These are phyloP conservation scores for Penicillium manginii DNA, from an alignment of 495 filamentous ascomycete genomes.

Conservation along the genomic window DNA sequence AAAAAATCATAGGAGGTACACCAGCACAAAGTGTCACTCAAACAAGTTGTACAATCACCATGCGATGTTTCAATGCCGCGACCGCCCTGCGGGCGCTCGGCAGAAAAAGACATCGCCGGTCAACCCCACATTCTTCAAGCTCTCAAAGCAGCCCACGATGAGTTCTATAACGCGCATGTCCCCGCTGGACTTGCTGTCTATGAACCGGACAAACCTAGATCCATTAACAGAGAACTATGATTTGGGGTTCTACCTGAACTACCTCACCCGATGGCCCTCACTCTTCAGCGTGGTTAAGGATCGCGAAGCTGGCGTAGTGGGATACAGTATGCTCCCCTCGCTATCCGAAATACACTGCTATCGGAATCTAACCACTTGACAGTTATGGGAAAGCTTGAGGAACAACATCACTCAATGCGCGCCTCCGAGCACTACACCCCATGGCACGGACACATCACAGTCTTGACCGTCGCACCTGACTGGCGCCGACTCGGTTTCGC, in stretches of 20 bases:
- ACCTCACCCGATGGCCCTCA: constrained; percentile 91
- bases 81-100: neutral
- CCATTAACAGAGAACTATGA: constrained; percentile 96
- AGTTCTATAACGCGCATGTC: constrained; percentile 71
- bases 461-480: constrained; percentile 86
- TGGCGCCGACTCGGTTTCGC: constrained; percentile 86
- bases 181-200: constrained; percentile 73
- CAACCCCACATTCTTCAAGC: constrained; percentile 19
- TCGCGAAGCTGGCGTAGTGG: constrained; percentile 78
- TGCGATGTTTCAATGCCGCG: neutral
- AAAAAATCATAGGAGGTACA: neutral
- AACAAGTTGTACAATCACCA: neutral
- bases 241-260: constrained; percentile 91
- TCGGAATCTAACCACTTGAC: constrained; percentile 7
- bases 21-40: constrained; percentile 4
- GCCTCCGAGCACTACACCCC: constrained; percentile 86
- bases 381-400: constrained; percentile 98
- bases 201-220: constrained; percentile 87
- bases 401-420: constrained; percentile 71
- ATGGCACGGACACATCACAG: constrained; percentile 98
- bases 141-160: constrained; percentile 48
- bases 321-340: constrained; percentile 71
- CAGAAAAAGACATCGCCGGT: constrained; percentile 11
- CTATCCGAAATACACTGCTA: neutral
- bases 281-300: constrained; percentile 89